Conservation (phyloP, 805 yeast species). For the Yamadazyma sp. region DNA sequence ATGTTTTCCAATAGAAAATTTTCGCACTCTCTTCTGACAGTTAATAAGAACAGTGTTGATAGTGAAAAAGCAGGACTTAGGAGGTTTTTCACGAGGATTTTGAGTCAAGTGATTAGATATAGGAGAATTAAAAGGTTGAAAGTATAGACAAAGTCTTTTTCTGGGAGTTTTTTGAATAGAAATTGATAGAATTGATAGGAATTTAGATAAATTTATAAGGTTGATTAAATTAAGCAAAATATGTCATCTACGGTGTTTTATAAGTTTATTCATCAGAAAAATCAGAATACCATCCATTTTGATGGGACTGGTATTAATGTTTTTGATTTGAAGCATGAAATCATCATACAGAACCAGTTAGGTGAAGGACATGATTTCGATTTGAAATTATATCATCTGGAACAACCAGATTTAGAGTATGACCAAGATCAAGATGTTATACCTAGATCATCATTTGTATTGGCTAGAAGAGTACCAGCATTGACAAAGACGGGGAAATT, state of each 20-base stretch:
- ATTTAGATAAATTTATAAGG: too few relatives aligned
- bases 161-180: too few relatives aligned
- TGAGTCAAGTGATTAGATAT: too few relatives aligned
- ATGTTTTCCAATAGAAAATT: too few relatives aligned
- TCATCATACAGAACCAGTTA: constrained; percentile 73
- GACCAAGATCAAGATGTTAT: constrained; percentile 88
- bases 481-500: constrained; percentile 40
- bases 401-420: constrained; percentile 62
- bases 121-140: too few relatives aligned
- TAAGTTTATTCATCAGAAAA: constrained; percentile 78
- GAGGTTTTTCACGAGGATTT: too few relatives aligned
- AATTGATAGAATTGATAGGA: too few relatives aligned
- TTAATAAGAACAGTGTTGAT: too few relatives aligned
- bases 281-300: constrained; percentile 73
- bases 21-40: too few relatives aligned
- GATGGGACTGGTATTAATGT: constrained; percentile 97
- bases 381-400: constrained; percentile 58
- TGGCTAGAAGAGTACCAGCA: constrained; percentile 79
- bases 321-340: constrained; percentile 90
- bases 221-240: too few relatives aligned
- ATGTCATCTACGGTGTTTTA: constrained; percentile 92
- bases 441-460: constrained; percentile 81
- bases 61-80: too few relatives aligned
- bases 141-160: too few relatives aligned
- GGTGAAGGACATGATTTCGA: constrained; percentile 86